Conservation (phyloP, 2,329 filamentous ascomycete genomes). For the Xenosphaeropsis pyriputrescens region DNA sequence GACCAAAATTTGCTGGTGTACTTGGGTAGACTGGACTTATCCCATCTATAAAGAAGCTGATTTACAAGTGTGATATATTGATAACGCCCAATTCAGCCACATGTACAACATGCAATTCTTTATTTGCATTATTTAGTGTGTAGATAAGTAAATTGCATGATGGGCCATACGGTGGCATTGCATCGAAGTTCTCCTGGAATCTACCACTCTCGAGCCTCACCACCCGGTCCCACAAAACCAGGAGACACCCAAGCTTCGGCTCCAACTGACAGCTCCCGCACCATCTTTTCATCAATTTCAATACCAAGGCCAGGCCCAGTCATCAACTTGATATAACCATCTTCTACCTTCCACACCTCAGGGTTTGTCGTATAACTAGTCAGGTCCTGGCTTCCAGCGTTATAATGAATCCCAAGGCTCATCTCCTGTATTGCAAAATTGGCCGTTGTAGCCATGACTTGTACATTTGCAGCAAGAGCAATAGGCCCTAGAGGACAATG, state of each 20-base stretch:
- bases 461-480: constrained; percentile 55
- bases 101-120: too few relatives aligned
- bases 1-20: too few relatives aligned
- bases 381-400: constrained; percentile 49
- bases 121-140: too few relatives aligned
- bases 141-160: too few relatives aligned
- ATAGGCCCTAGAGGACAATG: constrained; percentile 64
- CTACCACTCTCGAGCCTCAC: constrained; percentile 55
- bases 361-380: constrained; percentile 51
- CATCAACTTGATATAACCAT: constrained; percentile 47
- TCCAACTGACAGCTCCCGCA: constrained; percentile 40
- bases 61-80: too few relatives aligned
- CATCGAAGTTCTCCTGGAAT: too few relatives aligned
- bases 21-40: too few relatives aligned
- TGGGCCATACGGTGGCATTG: too few relatives aligned
- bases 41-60: too few relatives aligned
- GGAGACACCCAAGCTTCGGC: constrained; percentile 50
- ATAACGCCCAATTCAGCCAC: too few relatives aligned
- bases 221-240: constrained; percentile 53
- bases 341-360: constrained; percentile 49
- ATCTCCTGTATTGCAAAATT: constrained; percentile 69
- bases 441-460: constrained; percentile 42
- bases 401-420: constrained; percentile 70
- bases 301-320: constrained; percentile 51
- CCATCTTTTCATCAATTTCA: constrained; percentile 54